Percentiles rank a stretch among this genome's conserved stretches.
Conservation (phyloP, 148 eudicot species). For the Fagopyrum homotropicum region DNA sequence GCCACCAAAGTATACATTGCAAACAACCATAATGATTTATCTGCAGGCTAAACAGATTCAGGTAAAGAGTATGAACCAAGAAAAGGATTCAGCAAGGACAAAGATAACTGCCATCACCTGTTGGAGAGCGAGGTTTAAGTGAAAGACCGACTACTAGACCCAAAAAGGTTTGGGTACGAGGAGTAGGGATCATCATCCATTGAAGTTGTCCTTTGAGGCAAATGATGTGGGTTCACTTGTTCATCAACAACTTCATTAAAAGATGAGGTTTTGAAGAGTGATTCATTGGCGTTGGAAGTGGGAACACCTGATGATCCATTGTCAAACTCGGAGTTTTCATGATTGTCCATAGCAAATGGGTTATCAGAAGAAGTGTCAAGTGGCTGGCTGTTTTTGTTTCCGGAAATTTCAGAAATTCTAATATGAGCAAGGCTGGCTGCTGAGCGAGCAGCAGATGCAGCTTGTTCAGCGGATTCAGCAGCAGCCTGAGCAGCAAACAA, state of each 20-base stretch:
- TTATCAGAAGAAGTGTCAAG: slow-evolving; percentile 36
- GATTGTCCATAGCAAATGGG: slow-evolving; percentile 38
- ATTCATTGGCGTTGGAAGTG: slow-evolving; percentile 18
- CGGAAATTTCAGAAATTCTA: slow-evolving; percentile 59
- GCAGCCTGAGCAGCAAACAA: slow-evolving; percentile 79
- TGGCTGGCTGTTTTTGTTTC: slow-evolving; percentile 28
- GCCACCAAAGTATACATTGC: no score
- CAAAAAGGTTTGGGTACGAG: slow-evolving; percentile 76
- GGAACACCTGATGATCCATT: slow-evolving; percentile 12
- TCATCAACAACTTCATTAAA: slow-evolving; percentile 13
- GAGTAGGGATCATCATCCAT: slow-evolving; percentile 61
- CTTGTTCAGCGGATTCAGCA: slow-evolving; percentile 79
- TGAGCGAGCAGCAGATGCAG: slow-evolving; percentile 80
- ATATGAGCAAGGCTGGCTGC: slow-evolving; percentile 85
- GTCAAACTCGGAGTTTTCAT: slow-evolving; percentile 5
- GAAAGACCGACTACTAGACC: slow-evolving; percentile 25
- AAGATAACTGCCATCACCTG: not conserved
- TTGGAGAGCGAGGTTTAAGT: slow-evolving; percentile 21
- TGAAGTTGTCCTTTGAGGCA: slow-evolving; percentile 56
- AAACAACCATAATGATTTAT: no score
- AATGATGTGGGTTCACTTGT: slow-evolving; percentile 24
- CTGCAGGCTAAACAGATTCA: not conserved
- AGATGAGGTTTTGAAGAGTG: slow-evolving; percentile 21
- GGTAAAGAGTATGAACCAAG: not conserved
- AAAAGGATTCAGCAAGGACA: not conserved